Evolutionary conservation across 78 protist genomes (phyloP), one percentile per base, ranked within the genome.

Genomic region (Guillardia theta): DNA sequence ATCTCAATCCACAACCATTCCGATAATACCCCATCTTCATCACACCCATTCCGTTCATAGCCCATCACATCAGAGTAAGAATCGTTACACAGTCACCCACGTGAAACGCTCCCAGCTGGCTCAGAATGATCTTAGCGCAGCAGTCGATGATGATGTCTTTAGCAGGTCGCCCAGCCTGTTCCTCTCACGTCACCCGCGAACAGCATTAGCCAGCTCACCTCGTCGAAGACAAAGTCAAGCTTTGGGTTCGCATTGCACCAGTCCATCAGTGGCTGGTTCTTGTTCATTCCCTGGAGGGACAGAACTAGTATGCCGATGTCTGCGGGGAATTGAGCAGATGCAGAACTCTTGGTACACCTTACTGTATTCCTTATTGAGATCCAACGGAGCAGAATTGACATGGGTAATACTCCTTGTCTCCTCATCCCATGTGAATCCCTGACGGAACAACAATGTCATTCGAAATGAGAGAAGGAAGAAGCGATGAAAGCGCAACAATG

Each of bases 191-290:
- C 70, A 50, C 58, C n/a, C n/a, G n/a, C n/a, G n/a, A n/a, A 50
- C 58, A 50, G 30, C 58, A 10, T 15, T 15, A 50, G 58, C 58
- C 58, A 50, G 30, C 58, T 15, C 10, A 50, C 58, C 58, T 24
- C 58, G 15, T 15, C 10, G 58, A 50, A 15, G 58, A 21, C 19
- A 4, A 8, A 19, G 88, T 43, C 4, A 0, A 43, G 24, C 12
- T 30, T 19, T 12, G 43, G 64, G 1, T 19, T 41, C 58, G 70
- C 70, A 27, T 88, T 48, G 46, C 47, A 30, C 54, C 54, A 88
- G 6, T 88, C 64, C 46, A 88, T 88, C 41, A 88, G 64, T 41
- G 93, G 54, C 93, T 88, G 93, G 64, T 88, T 88, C 46, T 64
- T 36, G 93, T 88, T 88, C 93, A 88, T 88, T 37, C 93, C 93